A percentile compares a stretch with the other conserved stretches of the same genome.
phyloP scores from a whole-genome alignment of 2,329 filamentous ascomycete species.

The Stemphylium vesicarium region DNA sequence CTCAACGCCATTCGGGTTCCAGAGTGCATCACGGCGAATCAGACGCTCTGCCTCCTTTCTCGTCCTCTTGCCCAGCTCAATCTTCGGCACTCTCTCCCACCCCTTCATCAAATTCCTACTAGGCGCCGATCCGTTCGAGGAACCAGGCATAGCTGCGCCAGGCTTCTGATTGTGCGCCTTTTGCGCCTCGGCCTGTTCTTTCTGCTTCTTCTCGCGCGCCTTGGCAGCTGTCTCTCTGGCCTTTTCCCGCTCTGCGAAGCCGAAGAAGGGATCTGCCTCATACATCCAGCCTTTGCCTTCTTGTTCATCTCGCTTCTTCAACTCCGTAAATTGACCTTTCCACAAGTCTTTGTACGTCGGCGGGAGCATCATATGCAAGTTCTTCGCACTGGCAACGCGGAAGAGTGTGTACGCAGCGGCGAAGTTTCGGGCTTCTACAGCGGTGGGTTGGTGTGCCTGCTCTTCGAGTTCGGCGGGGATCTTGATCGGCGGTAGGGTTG shows the following conservation, averaged over 20 bases:
- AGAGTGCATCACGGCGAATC: constrained; percentile 77
- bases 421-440: constrained; percentile 90
- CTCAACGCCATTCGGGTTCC: constrained; percentile 80
- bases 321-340: constrained; percentile 82
- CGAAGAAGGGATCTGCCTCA: constrained; percentile 90
- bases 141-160: constrained; percentile 37
- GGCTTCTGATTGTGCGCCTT: constrained; percentile 64
- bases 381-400: constrained; percentile 92
- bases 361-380: constrained; percentile 91
- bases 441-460: constrained; percentile 75
- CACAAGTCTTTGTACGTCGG: constrained; percentile 88
- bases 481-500: constrained; percentile 79
- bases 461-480: constrained; percentile 78
- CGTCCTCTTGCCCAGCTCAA: constrained; percentile 88
- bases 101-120: constrained; percentile 65
- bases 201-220: constrained; percentile 70
- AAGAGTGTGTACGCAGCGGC: constrained; percentile 92
- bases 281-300: constrained; percentile 87
- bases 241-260: constrained; percentile 78
- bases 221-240: constrained; percentile 78
- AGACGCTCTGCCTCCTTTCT: constrained; percentile 80
- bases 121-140: constrained; percentile 34
- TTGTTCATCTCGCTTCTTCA: constrained; percentile 82
- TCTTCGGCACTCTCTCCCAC: constrained; percentile 85
- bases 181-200: constrained; percentile 62